phyloP scores from a whole-genome alignment of 1,284 basidiomycete genomes.

The Ustilago hordei region DNA sequence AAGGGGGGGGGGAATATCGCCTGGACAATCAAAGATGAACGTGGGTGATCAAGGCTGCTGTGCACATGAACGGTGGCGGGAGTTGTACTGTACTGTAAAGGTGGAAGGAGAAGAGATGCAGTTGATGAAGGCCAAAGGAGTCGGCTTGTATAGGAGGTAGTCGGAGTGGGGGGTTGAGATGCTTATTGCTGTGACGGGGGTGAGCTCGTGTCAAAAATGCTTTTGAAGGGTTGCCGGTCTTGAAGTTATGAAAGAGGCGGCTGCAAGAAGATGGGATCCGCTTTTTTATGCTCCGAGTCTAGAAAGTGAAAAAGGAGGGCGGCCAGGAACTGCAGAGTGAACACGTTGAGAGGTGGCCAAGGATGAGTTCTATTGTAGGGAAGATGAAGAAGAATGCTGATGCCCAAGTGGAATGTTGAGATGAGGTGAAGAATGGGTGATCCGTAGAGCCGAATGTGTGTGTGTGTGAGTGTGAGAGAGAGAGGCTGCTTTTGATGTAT shows the following conservation, averaged over 20 bases:
- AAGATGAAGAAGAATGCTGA: neutral
- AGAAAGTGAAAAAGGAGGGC: slow-evolving; percentile 3
- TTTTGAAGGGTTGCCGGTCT: slow-evolving; percentile 16
- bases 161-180: slow-evolving; percentile 4
- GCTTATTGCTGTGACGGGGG: slow-evolving; percentile 7
- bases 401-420: neutral
- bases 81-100: neutral
- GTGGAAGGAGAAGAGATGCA: slow-evolving; percentile 7
- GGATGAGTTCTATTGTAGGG: slow-evolving; percentile 1
- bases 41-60: slow-evolving; percentile 11
- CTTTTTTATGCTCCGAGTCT: slow-evolving; percentile 12
- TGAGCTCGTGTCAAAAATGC: slow-evolving; percentile 6
- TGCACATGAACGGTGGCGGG: slow-evolving; percentile 21
- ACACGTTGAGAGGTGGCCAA: slow-evolving; percentile 3
- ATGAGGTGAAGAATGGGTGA: neutral
- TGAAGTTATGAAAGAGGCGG: slow-evolving; percentile 6
- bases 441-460: neutral
- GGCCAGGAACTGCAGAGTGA: neutral
- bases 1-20: neutral
- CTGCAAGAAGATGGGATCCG: slow-evolving; percentile 12
- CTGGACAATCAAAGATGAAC: slow-evolving; percentile 23
- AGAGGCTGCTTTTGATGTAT: neutral
- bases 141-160: neutral
- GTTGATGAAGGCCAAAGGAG: neutral
- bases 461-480: too few species aligned